phyloP scores from a whole-genome alignment of 2,329 filamentous ascomycete genomes.

The Fusarium bulbicola region DNA sequence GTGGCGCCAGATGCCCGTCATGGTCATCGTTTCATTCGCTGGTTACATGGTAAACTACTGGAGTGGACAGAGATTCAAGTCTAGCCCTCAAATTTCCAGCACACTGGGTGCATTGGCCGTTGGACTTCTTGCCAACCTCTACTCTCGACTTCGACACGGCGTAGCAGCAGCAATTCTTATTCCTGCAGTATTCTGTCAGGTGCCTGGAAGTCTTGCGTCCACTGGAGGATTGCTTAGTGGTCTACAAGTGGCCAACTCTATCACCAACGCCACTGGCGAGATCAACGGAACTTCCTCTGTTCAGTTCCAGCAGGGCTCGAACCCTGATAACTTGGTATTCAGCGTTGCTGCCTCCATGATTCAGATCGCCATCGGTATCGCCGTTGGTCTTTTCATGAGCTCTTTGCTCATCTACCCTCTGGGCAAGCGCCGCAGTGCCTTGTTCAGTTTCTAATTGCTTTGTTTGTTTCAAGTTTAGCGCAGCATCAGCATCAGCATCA shows the following conservation, averaged over 20 bases:
- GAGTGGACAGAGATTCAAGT: conserved; percentile 69
- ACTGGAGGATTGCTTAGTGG: conserved; percentile 58
- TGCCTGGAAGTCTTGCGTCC: conserved; percentile 58
- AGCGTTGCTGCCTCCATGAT: conserved; percentile 61
- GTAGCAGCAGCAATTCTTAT: conserved; percentile 58
- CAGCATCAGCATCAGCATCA: neutral
- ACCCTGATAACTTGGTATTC: conserved; percentile 52
- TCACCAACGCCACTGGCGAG: conserved; percentile 50
- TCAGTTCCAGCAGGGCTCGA: conserved; percentile 27
- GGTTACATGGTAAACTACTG: conserved; percentile 84
- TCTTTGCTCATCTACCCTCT: conserved; percentile 60
- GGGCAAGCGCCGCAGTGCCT: conserved; percentile 59
- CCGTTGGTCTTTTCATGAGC: conserved; percentile 60
- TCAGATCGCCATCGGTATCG: conserved; percentile 62
- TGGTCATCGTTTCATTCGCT: conserved; percentile 76
- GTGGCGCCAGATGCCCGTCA: conserved; percentile 81
- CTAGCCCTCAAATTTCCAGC: conserved; percentile 78
- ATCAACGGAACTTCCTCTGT: conserved; percentile 50
- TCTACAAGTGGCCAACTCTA: conserved; percentile 53
- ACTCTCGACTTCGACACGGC: conserved; percentile 68
- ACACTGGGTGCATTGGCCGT: conserved; percentile 80
- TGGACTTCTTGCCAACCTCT: conserved; percentile 79
- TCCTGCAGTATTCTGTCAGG: conserved; percentile 59
- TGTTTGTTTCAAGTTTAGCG: conserved; percentile 1
- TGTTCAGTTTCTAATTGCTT: conserved; percentile 56